phyloP scores from a whole-genome alignment of 208 protist genomes.

The Sergeia podlipaevii region DNA sequence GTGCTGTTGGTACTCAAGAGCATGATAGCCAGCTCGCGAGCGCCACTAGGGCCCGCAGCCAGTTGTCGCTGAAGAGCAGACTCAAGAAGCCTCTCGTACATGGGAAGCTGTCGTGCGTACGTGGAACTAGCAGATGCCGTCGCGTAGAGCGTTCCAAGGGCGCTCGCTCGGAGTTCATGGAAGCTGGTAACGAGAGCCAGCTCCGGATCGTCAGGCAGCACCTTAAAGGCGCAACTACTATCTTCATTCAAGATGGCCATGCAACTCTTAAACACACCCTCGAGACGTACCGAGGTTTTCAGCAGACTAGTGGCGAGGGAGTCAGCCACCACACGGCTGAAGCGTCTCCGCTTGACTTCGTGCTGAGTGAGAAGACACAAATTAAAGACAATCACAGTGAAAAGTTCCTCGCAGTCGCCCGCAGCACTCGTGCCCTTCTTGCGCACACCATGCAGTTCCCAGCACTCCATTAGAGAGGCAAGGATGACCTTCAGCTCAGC shows the following conservation, averaged over 20 bases:
- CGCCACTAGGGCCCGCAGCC: not conserved
- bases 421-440: conserved; percentile 22
- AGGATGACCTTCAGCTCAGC: conserved; percentile 64
- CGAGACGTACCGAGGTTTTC: conserved; percentile 36
- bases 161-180: conserved; percentile 25
- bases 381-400: conserved; percentile 58
- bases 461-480: conserved; percentile 56
- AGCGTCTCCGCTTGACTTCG: conserved; percentile 33
- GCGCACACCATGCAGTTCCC: conserved; percentile 84
- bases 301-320: conserved; percentile 37
- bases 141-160: conserved; percentile 35
- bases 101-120: conserved; percentile 4
- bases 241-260: conserved; percentile 35
- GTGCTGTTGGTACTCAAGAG: not conserved
- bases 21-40: not conserved
- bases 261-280: conserved; percentile 42
- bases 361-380: conserved; percentile 24
- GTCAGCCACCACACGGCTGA: conserved; percentile 15
- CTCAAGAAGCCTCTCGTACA: conserved; percentile 10
- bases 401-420: conserved; percentile 61
- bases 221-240: conserved; percentile 36
- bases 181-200: conserved; percentile 21
- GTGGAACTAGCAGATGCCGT: not conserved
- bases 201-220: conserved; percentile 18
- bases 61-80: conserved; percentile 3